A percentile compares a stretch with the other conserved stretches of the same genome.
phyloP scores from a whole-genome alignment of 176 grass and related monocot genomes.

The Coix lacrymajobi region DNA sequence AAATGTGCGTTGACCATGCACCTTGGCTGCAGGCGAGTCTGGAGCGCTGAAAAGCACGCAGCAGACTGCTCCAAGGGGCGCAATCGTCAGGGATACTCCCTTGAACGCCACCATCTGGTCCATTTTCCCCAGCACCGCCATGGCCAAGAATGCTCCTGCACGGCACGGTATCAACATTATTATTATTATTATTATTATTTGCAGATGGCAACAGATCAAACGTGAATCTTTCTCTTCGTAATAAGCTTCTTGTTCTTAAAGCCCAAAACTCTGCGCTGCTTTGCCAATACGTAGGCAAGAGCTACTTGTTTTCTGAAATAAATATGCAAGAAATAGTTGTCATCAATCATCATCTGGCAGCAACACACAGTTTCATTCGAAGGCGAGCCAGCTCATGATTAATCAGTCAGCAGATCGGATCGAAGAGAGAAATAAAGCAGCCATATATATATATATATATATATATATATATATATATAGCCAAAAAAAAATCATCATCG shows the following conservation, averaged over 20 bases:
- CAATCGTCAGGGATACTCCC: conserved; percentile 69
- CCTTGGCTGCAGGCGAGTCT: conserved; percentile 64
- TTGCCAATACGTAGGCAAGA: background rate
- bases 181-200: no score
- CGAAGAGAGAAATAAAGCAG: background rate
- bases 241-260: background rate
- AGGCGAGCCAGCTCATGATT: background rate
- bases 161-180: background rate
- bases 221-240: background rate
- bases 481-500: background rate
- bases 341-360: background rate
- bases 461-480: no score
- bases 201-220: background rate
- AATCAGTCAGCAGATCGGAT: background rate
- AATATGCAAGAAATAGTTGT: background rate
- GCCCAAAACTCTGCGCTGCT: background rate
- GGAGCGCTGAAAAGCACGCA: conserved; percentile 74
- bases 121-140: conserved; percentile 71
- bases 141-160: conserved; percentile 83
- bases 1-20: background rate
- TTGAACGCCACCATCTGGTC: conserved; percentile 74
- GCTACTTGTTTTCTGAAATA: background rate
- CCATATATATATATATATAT: no score
- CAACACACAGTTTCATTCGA: background rate
- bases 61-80: conserved; percentile 83